A percentile compares a stretch with the other conserved stretches of the same genome.
phyloP scores from a whole-genome alignment of 345 rosid genomes.

The Arabidopsis suecica region DNA sequence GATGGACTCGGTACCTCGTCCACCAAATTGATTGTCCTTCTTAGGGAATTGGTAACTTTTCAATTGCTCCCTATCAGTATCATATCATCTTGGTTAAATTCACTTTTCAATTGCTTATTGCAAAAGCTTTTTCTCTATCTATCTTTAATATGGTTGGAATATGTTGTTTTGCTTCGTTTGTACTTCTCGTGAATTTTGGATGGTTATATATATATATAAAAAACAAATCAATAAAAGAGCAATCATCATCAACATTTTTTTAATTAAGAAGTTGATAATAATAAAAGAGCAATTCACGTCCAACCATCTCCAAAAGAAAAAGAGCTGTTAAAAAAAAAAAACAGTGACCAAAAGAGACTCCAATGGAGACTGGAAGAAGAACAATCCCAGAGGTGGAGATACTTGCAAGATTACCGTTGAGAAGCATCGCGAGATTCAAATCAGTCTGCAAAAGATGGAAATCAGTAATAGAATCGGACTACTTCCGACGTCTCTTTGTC shows the following conservation, averaged over 20 bases:
- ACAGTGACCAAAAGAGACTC: too few species aligned
- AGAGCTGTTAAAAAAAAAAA: too few species aligned
- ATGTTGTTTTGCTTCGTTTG: too few species aligned
- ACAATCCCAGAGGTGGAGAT: slow-evolving; percentile 27
- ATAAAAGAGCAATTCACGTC: too few species aligned
- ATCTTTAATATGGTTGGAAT: too few species aligned
- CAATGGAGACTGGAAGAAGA: neutral
- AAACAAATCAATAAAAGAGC: too few species aligned
- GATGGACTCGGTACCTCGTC: slow-evolving; percentile 19
- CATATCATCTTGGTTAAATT: too few species aligned
- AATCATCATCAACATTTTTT: too few species aligned
- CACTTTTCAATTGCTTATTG: neutral
- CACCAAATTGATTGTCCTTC: slow-evolving; percentile 3
- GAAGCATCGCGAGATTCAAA: slow-evolving; percentile 22
- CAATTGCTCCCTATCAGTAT: neutral
- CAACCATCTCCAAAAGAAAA: too few species aligned
- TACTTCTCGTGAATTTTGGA: too few species aligned
- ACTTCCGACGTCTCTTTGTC: neutral
- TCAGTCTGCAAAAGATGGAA: slow-evolving; percentile 18
- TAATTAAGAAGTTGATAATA: too few species aligned
- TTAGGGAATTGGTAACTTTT: neutral
- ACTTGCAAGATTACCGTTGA: slow-evolving; percentile 6
- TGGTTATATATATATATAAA: too few species aligned
- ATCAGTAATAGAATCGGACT: neutral
- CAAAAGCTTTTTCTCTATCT: neutral